Percentiles rank a stretch among this genome's conserved stretches.
Conservation (phyloP, 1,284 basidiomycete species). For the Pseudozyma flocculosa region DNA sequence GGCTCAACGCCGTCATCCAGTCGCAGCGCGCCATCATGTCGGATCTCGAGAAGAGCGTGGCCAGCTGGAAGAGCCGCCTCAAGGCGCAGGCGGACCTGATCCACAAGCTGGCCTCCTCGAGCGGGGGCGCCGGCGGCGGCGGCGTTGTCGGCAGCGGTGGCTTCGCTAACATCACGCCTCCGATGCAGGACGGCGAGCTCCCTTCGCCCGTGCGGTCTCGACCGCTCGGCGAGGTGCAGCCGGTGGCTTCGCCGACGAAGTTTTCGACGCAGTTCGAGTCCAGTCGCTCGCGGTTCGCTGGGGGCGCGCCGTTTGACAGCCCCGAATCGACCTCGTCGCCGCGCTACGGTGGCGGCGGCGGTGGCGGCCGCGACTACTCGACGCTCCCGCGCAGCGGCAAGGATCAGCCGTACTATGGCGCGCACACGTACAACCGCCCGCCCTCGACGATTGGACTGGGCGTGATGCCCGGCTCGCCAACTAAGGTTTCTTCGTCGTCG, state of each 20-base stretch:
- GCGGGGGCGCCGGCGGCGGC: not conserved
- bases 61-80: slow-evolving; percentile 41
- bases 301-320: not conserved
- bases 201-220: not conserved
- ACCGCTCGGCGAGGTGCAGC: not conserved
- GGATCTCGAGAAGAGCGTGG: slow-evolving; percentile 45
- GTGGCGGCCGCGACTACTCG: not conserved
- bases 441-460: slow-evolving; percentile 15
- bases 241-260: slow-evolving; percentile 1
- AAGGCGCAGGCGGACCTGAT: slow-evolving; percentile 45
- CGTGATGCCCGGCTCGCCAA: slow-evolving; percentile 16
- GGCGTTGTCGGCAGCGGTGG: not conserved
- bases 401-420: slow-evolving; percentile 38
- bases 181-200: slow-evolving; percentile 2
- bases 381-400: slow-evolving; percentile 7
- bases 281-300: not conserved
- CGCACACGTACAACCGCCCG: slow-evolving; percentile 42
- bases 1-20: slow-evolving; percentile 44
- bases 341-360: not conserved
- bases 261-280: not conserved
- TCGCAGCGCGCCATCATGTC: slow-evolving; percentile 47
- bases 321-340: slow-evolving; percentile 1
- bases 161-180: not conserved
- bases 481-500: slow-evolving; percentile 7
- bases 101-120: slow-evolving; percentile 30